These are phyloP conservation scores for Fraxinus pennsylvanica DNA, from an alignment of 257 asterid genomes.

Conservation along the genomic window DNA sequence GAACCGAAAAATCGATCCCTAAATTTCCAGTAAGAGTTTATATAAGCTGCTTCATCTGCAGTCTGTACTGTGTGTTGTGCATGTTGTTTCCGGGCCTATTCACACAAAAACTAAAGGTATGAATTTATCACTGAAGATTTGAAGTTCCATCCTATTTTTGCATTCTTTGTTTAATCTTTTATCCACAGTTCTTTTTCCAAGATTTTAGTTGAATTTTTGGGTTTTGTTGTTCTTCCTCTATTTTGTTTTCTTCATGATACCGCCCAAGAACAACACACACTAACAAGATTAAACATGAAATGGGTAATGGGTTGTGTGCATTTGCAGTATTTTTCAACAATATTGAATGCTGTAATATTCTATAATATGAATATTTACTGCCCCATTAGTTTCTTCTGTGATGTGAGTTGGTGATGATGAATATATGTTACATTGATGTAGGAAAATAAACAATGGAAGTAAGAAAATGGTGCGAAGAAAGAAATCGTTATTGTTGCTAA, in stretches of 20 bases:
- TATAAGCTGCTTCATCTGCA: neutral
- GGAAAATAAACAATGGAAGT: too few relatives aligned
- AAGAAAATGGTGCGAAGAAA: conserved; percentile 15
- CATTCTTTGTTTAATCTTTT: neutral
- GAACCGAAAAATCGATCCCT: too few relatives aligned
- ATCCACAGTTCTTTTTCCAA: neutral
- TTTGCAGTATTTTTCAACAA: too few relatives aligned
- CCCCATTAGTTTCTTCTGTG: too few relatives aligned
- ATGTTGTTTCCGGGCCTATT: neutral
- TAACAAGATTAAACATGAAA: too few relatives aligned
- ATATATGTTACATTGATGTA: too few relatives aligned
- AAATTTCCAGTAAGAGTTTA: too few relatives aligned
- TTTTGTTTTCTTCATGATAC: neutral
- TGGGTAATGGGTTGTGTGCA: too few relatives aligned
- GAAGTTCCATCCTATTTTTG: neutral
- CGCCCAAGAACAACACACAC: neutral
- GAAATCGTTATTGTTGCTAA: conserved; percentile 29
- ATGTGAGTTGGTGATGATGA: too few relatives aligned
- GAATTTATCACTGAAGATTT: neutral
- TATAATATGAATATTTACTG: too few relatives aligned
- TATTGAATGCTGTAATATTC: too few relatives aligned
- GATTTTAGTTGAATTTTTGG: neutral
- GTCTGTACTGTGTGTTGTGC: neutral
- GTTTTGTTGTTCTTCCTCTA: neutral
- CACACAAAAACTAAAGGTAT: neutral